phyloP scores from a whole-genome alignment of 176 grass and related monocot genomes.

The Lolium perenne region DNA sequence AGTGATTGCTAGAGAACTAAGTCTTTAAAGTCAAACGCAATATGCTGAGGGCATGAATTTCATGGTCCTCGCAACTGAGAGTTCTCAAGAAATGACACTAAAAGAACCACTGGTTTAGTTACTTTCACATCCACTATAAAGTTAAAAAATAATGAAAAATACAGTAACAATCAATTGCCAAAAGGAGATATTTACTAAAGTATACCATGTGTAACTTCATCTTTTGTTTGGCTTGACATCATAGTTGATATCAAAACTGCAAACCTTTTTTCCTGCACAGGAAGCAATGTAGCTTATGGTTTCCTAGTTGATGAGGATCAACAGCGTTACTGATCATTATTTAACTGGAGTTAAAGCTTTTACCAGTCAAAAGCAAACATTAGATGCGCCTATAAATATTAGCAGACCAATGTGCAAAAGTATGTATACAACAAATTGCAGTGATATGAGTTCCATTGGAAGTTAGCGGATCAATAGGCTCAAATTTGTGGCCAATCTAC shows the following conservation, averaged over 20 bases:
- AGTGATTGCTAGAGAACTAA: neutral
- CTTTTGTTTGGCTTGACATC: conserved; percentile 96
- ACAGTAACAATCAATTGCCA: conserved; percentile 17
- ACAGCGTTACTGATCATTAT: neutral
- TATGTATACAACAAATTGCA: neutral
- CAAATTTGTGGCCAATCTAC: neutral
- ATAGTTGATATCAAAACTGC: conserved; percentile 86
- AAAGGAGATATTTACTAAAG: conserved; percentile 1
- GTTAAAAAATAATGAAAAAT: conserved; percentile 22
- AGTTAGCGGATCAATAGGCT: neutral
- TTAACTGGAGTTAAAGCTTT: conserved; percentile 31
- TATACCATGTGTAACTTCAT: conserved; percentile 95
- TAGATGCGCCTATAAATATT: neutral
- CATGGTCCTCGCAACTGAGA: neutral
- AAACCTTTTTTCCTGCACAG: conserved; percentile 84
- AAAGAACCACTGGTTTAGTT: conserved; percentile 11
- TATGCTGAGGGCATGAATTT: neutral
- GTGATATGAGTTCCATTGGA: neutral
- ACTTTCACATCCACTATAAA: conserved; percentile 16
- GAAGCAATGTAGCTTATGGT: conserved; percentile 22
- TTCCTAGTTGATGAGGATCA: neutral
- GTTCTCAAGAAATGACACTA: neutral
- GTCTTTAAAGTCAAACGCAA: neutral
- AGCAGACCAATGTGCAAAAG: neutral
- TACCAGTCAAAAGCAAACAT: neutral